Percentiles rank a stretch among this genome's conserved stretches.
Conservation (phyloP, 2,329 filamentous ascomycete species). For the Penicillium occitanis region DNA sequence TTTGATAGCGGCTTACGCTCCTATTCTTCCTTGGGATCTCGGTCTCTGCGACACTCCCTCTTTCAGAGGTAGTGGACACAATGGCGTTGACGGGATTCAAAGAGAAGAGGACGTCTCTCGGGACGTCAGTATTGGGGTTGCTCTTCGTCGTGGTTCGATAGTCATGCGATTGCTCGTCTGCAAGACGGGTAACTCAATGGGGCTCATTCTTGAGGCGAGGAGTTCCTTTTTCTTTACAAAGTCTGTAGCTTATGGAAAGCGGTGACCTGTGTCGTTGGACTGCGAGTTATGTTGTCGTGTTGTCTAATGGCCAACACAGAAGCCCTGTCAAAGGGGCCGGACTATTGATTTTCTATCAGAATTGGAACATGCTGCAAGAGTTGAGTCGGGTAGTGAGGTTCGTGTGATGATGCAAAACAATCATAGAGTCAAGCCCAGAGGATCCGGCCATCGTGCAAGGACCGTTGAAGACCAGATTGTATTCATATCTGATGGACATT, state of each 20-base stretch:
- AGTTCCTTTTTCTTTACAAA: conserved; percentile 53
- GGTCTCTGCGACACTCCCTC: conserved; percentile 37
- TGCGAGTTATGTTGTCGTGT: conserved; percentile 20
- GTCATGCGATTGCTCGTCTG: conserved; percentile 91
- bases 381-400: conserved; percentile 41
- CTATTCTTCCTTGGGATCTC: conserved; percentile 43
- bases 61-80: conserved; percentile 30
- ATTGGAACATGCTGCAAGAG: conserved; percentile 22
- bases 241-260: conserved; percentile 59
- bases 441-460: conserved; percentile 47
- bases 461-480: conserved; percentile 52
- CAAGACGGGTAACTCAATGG: conserved; percentile 91
- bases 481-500: conserved; percentile 51
- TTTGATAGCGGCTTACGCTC: conserved; percentile 75
- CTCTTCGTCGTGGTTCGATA: conserved; percentile 90
- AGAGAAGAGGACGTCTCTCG: conserved; percentile 37
- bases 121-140: conserved; percentile 49
- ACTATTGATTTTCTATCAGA: conserved; percentile 39
- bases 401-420: conserved; percentile 83
- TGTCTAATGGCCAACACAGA: conserved; percentile 43
- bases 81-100: conserved; percentile 35
- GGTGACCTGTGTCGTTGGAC: conserved; percentile 33
- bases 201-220: conserved; percentile 99
- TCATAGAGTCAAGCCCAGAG: conserved; percentile 99
- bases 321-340: conserved; percentile 70